Conservation (phyloP, 345 rosid species). For the Chamaenerion angustifolium region DNA sequence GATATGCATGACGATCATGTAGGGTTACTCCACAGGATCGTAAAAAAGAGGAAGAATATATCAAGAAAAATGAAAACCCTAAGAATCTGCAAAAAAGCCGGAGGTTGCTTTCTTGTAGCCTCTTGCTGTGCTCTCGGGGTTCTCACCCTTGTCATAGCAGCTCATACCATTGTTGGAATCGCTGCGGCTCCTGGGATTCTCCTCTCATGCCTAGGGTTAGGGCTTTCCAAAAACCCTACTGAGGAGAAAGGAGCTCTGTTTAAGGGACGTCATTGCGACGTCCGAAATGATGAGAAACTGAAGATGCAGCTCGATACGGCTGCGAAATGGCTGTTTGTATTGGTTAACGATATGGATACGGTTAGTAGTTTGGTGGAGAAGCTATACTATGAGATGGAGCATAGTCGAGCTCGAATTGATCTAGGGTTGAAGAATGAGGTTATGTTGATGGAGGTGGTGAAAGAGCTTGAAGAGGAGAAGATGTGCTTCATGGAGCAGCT, state of each 20-base stretch:
- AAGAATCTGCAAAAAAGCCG: slow-evolving; percentile 30
- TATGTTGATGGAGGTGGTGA: slow-evolving; percentile 39
- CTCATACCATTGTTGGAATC: slow-evolving; percentile 52
- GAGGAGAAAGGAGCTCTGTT: too few species aligned
- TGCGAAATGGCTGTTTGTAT: slow-evolving; percentile 56
- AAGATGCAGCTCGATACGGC: slow-evolving; percentile 54
- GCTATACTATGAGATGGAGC: slow-evolving; percentile 52
- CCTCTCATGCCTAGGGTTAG: slow-evolving; percentile 19
- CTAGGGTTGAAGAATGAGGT: slow-evolving; percentile 39
- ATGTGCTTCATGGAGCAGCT: slow-evolving; percentile 45
- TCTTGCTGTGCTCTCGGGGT: slow-evolving; percentile 27
- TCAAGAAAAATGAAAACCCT: slow-evolving; percentile 26
- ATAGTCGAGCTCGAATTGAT: slow-evolving; percentile 34
- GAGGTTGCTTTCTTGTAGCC: slow-evolving; percentile 28
- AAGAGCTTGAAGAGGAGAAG: slow-evolving; percentile 31
- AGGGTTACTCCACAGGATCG: slow-evolving; percentile 30
- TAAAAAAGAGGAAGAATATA: slow-evolving; percentile 29
- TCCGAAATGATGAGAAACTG: slow-evolving; percentile 12
- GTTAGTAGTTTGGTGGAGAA: slow-evolving; percentile 46
- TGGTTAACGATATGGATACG: slow-evolving; percentile 70
- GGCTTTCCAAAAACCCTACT: not conserved
- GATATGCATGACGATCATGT: slow-evolving; percentile 31
- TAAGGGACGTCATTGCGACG: too few species aligned
- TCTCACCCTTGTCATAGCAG: slow-evolving; percentile 31
- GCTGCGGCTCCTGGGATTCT: slow-evolving; percentile 44